Evolutionary conservation across 2,329 filamentous ascomycete genomes (phyloP).

Genomic region (Aotearoamyces nothofagi): DNA sequence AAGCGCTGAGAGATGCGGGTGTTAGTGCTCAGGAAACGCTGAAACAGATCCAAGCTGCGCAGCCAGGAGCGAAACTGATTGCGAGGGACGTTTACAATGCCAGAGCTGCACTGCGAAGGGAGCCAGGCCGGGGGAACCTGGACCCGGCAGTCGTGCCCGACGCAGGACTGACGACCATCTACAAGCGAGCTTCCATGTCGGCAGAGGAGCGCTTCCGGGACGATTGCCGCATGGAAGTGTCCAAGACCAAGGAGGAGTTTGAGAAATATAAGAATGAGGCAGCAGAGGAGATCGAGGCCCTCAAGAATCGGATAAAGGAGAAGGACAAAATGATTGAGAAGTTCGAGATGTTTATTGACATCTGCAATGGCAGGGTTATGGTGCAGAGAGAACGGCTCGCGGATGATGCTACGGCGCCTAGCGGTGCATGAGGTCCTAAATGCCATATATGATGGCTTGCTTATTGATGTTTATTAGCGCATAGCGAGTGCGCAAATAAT

Average conservation of each 20-base stretch:
- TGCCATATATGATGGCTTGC: no score
- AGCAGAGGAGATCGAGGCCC: conserved; percentile 39
- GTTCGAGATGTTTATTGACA: conserved; percentile 57
- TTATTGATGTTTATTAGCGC: no score
- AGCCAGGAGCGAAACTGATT: conserved; percentile 46
- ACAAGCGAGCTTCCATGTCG: conserved; percentile 48
- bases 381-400: conserved; percentile 39
- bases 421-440: no score
- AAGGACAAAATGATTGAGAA: conserved; percentile 46
- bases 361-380: conserved; percentile 52
- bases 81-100: conserved; percentile 55
- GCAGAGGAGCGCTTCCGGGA: conserved; percentile 48
- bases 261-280: conserved; percentile 38
- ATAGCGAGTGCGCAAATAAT: no score
- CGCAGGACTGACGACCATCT: conserved; percentile 46
- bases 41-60: conserved; percentile 47
- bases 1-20: conserved; percentile 47
- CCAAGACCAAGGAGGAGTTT: conserved; percentile 40
- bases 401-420: no score
- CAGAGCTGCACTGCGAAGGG: conserved; percentile 49
- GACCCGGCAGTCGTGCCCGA: conserved; percentile 34
- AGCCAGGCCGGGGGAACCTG: conserved; percentile 45
- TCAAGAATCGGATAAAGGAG: conserved; percentile 44
- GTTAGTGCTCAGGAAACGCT: conserved; percentile 51
- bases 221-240: conserved; percentile 44